Evolutionary conservation across 352 stramenopile genomes (phyloP), one percentile per base, ranked within the genome.

Genomic region (Pilasporangium apinafurcum): DNA sequence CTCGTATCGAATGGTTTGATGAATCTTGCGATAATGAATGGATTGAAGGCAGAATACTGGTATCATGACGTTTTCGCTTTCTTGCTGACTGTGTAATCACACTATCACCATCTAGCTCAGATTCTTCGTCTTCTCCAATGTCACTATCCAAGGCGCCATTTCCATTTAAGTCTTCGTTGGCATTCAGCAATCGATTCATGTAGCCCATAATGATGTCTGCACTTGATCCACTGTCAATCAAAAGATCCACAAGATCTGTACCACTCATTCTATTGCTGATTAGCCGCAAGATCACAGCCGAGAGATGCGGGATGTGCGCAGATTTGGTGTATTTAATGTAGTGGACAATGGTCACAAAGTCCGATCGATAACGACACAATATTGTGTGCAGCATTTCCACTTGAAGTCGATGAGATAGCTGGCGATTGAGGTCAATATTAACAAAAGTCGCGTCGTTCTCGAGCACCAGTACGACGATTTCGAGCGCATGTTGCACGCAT

Each of bases 241-340:
- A 48, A 29, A 88, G 35, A 32, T 88, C 68, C 16, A 91, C 71
- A 9, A 91, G 59, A 8, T 84, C 59, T 3, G 51, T 30, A 17
- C 79, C 79, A 28, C 53, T 66, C 44, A 91, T 76, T 7, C 76
- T 73, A 12, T 67, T 60, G 48, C 81, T 93, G 29, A 93, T 68
- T 10, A 74, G 48, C 21, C 71, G 71, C 27, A 93, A 45, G 40
- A 93, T 76, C 17, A 74, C 74, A 4, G 69, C 62, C 14, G 81
- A 89, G 4, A 91, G 42, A 28, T 86, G 61, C 7, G 81, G 63
- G 21, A 93, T 89, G 34, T 83, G 70, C 16, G 62, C 47, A 8
- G 69, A 75, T 59, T 90, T 87, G 13, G 70, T 81, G 56, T 88
- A 93, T 53, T 86, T 83, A 44, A 93, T 75, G 56, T 91, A 93